Conservation (phyloP, 495 filamentous ascomycete genomes). For the Venustampulla echinocandica region DNA sequence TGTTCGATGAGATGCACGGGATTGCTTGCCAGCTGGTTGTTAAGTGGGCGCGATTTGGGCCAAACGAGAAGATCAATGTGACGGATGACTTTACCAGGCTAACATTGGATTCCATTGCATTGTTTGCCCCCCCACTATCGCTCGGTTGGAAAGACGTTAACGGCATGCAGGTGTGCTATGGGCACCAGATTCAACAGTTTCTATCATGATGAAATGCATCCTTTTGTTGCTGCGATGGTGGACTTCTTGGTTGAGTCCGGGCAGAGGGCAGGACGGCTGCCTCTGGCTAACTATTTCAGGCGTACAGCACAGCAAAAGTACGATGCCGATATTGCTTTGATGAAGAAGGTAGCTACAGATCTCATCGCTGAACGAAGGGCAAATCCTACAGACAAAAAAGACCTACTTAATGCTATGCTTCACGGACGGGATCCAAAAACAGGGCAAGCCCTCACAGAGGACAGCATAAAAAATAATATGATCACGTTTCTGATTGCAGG, state of each 20-base stretch:
- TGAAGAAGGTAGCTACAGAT: conserved; percentile 47
- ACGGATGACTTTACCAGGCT: conserved; percentile 69
- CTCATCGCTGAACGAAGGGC: conserved; percentile 50
- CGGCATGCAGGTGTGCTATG: conserved; percentile 48
- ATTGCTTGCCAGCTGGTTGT: conserved; percentile 60
- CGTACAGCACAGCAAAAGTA: conserved; percentile 48
- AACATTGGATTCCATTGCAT: conserved; percentile 62
- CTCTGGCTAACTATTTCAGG: conserved; percentile 41
- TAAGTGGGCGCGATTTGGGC: conserved; percentile 65
- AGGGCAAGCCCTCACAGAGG: conserved; percentile 50
- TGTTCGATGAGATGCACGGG: conserved; percentile 74
- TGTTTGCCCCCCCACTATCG: conserved; percentile 21
- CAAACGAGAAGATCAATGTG: conserved; percentile 44
- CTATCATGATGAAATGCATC: conserved; percentile 57
- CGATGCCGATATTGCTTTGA: conserved; percentile 44
- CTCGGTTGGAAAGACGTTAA: neutral
- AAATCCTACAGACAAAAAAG: conserved; percentile 51
- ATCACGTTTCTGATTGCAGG: conserved; percentile 59
- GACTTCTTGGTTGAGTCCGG: conserved; percentile 49
- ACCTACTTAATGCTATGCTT: conserved; percentile 64
- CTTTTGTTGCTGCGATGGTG: conserved; percentile 59
- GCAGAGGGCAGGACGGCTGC: conserved; percentile 40
- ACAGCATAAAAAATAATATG: conserved; percentile 60
- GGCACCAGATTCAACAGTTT: conserved; percentile 54
- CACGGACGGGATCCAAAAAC: conserved; percentile 58